Conservation (phyloP, 2,329 filamentous ascomycete genomes). For the Ophiostoma himal-ulmi region DNA sequence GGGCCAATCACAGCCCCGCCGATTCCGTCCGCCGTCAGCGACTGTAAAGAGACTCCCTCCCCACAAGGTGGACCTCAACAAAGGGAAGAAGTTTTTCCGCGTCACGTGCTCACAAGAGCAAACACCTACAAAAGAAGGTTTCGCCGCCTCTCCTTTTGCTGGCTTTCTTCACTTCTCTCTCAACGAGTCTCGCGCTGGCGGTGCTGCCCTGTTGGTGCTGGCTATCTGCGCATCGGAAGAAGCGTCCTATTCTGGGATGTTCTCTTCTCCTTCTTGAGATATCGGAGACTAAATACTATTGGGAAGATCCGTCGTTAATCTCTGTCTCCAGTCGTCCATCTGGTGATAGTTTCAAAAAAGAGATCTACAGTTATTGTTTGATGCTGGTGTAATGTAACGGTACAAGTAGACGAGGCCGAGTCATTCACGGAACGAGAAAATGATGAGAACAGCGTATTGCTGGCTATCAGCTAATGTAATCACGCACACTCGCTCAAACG, state of each 20-base stretch:
- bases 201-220: conserved; percentile 27
- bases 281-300: conserved; percentile 39
- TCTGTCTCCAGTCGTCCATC: conserved; percentile 45
- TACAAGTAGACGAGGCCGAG: not conserved
- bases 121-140: not conserved
- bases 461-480: no score
- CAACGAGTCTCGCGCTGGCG: conserved; percentile 17
- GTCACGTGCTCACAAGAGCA: conserved; percentile 20
- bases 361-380: conserved; percentile 47
- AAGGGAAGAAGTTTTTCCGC: conserved; percentile 22
- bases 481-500: not conserved
- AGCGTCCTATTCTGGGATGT: conserved; percentile 15
- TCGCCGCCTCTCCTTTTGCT: conserved; percentile 18
- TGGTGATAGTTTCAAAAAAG: conserved; percentile 52
- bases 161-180: conserved; percentile 27
- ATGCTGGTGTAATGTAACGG: not conserved
- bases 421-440: not conserved
- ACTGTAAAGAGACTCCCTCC: no score
- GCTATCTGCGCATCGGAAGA: conserved; percentile 8
- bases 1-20: conserved; percentile 26
- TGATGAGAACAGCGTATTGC: not conserved
- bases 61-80: not conserved
- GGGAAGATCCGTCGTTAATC: conserved; percentile 52
- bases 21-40: conserved; percentile 26
- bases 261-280: conserved; percentile 27